A percentile compares a stretch with the other conserved stretches of the same genome.
Conservation (phyloP, 2,329 filamentous ascomycete species). For the Colletotrichum lindemuthianum region DNA sequence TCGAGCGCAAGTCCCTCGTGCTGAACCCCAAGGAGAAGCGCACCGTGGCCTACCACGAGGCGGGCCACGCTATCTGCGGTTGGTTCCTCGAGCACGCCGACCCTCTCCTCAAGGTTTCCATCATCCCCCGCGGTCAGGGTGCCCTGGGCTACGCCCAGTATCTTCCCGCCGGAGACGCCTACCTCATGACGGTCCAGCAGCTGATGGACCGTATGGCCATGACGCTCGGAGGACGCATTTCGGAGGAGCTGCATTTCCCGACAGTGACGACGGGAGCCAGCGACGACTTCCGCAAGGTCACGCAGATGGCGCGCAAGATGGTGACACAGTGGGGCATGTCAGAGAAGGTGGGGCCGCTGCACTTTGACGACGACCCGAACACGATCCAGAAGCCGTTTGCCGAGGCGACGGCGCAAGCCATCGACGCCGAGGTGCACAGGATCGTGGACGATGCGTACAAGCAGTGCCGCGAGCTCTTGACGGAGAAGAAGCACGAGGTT, state of each 20-base stretch:
- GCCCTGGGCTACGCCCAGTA: conserved; percentile 97
- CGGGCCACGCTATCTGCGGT: conserved; percentile 96
- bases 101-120: conserved; percentile 96
- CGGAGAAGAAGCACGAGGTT: conserved; percentile 87
- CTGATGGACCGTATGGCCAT: conserved; percentile 99
- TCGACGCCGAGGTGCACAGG: conserved; percentile 89
- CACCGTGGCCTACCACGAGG: conserved; percentile 97
- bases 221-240: conserved; percentile 95
- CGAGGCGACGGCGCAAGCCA: conserved; percentile 90
- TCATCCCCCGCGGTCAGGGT: conserved; percentile 94
- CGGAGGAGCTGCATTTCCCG: conserved; percentile 95
- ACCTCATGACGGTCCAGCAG: conserved; percentile 95
- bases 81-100: conserved; percentile 99
- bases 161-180: conserved; percentile 89
- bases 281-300: conserved; percentile 99
- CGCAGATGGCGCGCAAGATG: conserved; percentile 94
- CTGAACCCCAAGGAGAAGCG: conserved; percentile 93
- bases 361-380: conserved; percentile 86
- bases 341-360: conserved; percentile 88
- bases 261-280: conserved; percentile 95
- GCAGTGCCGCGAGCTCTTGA: conserved; percentile 85
- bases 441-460: conserved; percentile 94
- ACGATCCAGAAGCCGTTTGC: conserved; percentile 95
- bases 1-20: conserved; percentile 97
- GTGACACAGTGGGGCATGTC: conserved; percentile 99